Evolutionary conservation across 257 asterid species (phyloP), one percentile per base, ranked within the genome.

Genomic region (Salvia hispanica): DNA sequence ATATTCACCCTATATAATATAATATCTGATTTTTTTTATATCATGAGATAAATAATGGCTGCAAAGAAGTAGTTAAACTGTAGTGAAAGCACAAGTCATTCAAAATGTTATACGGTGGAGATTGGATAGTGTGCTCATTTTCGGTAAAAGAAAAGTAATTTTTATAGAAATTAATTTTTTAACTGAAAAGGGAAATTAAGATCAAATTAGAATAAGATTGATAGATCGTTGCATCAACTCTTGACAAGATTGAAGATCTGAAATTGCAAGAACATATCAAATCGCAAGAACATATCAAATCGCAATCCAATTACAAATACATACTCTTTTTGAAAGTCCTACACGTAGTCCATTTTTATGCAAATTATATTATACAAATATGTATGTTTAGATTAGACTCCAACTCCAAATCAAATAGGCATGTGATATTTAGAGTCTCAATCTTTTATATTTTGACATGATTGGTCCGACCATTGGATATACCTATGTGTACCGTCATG

Each of bases 241-340:
- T 58, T 69, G 74, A 69, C 58, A 69, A 46, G 66, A 58, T 69
- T 58, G 74, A 16, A 58, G 69, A 64, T 33, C 33, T 64, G 58
- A 64, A 64, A 33, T 64, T 64, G 28, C 69, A 64, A 46, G 33
- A 64, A 46, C 57, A 56, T 56, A 46, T 63, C 57, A 47, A 57
- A 63, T 63, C 60, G 16, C 12, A 2, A 11, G 31, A 25, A 25
- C 31, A 25, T 25, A 45, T 64, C 58, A 47, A 58, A 64, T 64
- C 61, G 18, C 12, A 2, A 12, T 55, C 69, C 15, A 45, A 40
- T 40, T 12, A 12, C 11, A 40, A 7, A 7, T 45, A 21, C 40
- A 63, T 31, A 43, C 14, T 11, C 54, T 9, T 16, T 62, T 62
- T 62, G 21, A 61, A 61, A 15, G 51, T 5, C 66, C 16, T 15